A percentile compares a stretch with the other conserved stretches of the same genome.
Conservation (phyloP, 2,329 filamentous ascomycete genomes). For the Passalora sequoiae region DNA sequence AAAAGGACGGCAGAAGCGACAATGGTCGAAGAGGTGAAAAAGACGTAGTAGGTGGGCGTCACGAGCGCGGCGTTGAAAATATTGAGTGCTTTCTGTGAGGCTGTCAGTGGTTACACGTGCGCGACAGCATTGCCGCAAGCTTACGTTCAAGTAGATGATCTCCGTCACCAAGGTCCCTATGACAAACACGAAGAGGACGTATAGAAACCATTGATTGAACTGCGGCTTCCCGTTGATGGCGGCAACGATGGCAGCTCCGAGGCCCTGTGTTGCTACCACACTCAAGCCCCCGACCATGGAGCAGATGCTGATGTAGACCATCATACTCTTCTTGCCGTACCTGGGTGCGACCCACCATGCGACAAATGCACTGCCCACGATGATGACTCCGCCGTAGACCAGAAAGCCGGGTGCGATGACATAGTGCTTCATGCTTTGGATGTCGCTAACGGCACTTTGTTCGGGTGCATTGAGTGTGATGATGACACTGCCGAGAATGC, state of each 20-base stretch:
- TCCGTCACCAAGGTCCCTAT: slow-evolving; percentile 83
- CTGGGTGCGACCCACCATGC: slow-evolving; percentile 77
- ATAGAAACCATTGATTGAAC: slow-evolving; percentile 97
- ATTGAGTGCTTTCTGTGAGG: slow-evolving; percentile 88
- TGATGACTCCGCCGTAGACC: slow-evolving; percentile 74
- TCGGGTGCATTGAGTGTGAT: slow-evolving; percentile 91
- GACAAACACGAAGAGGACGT: slow-evolving; percentile 86
- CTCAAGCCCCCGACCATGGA: slow-evolving; percentile 90
- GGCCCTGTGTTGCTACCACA: slow-evolving; percentile 88
- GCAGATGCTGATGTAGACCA: slow-evolving; percentile 95
- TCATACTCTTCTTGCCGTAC: slow-evolving; percentile 95
- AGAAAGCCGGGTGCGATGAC: slow-evolving; percentile 84
- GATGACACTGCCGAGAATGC: slow-evolving; percentile 85
- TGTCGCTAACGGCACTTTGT: slow-evolving; percentile 76
- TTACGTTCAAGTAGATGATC: slow-evolving; percentile 91
- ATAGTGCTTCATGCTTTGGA: slow-evolving; percentile 86
- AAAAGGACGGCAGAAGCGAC: slow-evolving; percentile 90
- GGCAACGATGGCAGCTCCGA: slow-evolving; percentile 85
- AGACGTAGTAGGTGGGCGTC: slow-evolving; percentile 97
- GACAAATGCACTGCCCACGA: slow-evolving; percentile 65
- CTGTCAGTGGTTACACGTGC: slow-evolving; percentile 16
- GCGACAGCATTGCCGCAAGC: slow-evolving; percentile 31
- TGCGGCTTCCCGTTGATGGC: slow-evolving; percentile 76
- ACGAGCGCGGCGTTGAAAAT: slow-evolving; percentile 95
- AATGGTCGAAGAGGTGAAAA: slow-evolving; percentile 94